phyloP scores from a whole-genome alignment of 371 early-diverging fungal species.

The Mucor ambiguus region DNA sequence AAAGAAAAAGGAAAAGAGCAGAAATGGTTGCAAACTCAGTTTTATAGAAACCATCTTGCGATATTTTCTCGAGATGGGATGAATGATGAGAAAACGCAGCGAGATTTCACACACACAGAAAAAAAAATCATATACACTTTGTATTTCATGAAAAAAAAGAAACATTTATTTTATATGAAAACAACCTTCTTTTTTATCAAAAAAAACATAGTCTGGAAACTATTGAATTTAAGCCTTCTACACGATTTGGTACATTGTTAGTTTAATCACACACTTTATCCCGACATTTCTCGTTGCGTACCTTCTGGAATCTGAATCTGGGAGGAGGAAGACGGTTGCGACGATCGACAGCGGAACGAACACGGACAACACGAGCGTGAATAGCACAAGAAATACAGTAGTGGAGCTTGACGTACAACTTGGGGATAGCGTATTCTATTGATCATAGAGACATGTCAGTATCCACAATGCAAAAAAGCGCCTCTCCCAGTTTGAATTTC shows the following conservation, averaged over 20 bases:
- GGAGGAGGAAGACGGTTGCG: slow-evolving; percentile 94
- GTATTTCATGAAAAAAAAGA: background rate
- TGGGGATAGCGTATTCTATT: slow-evolving; percentile 95
- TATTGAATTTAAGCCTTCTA: slow-evolving; percentile 16
- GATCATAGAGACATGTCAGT: background rate
- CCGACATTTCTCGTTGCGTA: background rate
- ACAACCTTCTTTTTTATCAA: slow-evolving; percentile 5
- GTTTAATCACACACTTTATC: background rate
- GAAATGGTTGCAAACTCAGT: background rate
- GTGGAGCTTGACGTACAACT: slow-evolving; percentile 97
- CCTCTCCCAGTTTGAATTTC: too few species aligned
- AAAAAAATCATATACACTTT: background rate
- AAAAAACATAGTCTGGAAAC: slow-evolving; percentile 1
- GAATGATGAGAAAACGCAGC: background rate
- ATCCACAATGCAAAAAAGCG: background rate
- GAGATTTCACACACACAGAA: background rate
- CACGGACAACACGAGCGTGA: slow-evolving; percentile 97
- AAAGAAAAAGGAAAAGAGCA: background rate
- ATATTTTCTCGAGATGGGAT: background rate
- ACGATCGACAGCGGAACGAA: slow-evolving; percentile 89
- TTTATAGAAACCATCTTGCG: background rate
- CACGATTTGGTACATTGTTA: background rate
- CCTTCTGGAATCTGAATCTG: slow-evolving; percentile 80
- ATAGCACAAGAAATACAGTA: slow-evolving; percentile 99
- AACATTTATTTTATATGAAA: slow-evolving; percentile 2